Conservation (phyloP, 75 land plant species). For the Cupressus sempervirens region DNA sequence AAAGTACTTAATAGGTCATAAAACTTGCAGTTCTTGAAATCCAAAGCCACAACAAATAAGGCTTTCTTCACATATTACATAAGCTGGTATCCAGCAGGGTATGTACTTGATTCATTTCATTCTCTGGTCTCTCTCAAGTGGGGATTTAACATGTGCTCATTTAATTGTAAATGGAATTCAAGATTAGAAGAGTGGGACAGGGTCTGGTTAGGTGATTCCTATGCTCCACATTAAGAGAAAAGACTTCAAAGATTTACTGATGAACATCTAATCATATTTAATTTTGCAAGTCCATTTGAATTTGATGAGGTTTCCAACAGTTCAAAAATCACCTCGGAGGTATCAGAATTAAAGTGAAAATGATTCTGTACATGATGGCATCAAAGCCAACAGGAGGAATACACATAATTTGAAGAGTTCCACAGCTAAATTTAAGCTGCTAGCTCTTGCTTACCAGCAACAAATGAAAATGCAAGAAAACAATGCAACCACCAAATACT, state of each 20-base stretch:
- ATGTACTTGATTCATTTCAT: background rate
- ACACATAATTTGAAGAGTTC: slow-evolving; percentile 5
- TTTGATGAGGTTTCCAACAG: background rate
- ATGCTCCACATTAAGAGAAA: background rate
- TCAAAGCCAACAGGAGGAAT: slow-evolving; percentile 2
- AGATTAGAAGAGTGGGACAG: background rate
- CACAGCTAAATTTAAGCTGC: slow-evolving; percentile 7
- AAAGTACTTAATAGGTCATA: background rate
- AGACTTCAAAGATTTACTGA: background rate
- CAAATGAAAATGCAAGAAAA: slow-evolving; percentile 9
- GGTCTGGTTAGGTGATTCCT: background rate
- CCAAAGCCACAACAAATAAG: background rate
- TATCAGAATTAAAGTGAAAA: slow-evolving; percentile 3
- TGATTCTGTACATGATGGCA: slow-evolving; percentile 10
- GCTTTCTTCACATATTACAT: background rate
- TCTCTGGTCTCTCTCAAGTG: background rate
- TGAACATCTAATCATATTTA: background rate
- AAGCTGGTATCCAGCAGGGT: background rate
- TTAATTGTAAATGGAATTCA: background rate
- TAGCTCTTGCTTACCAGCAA: slow-evolving; percentile 3
- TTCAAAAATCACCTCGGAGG: slow-evolving; percentile 2
- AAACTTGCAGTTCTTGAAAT: background rate
- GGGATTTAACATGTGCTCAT: background rate
- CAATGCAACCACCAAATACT: background rate
- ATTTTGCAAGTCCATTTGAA: background rate